phyloP scores from a whole-genome alignment of 257 asterid genomes.

The Ilex aquifolium region DNA sequence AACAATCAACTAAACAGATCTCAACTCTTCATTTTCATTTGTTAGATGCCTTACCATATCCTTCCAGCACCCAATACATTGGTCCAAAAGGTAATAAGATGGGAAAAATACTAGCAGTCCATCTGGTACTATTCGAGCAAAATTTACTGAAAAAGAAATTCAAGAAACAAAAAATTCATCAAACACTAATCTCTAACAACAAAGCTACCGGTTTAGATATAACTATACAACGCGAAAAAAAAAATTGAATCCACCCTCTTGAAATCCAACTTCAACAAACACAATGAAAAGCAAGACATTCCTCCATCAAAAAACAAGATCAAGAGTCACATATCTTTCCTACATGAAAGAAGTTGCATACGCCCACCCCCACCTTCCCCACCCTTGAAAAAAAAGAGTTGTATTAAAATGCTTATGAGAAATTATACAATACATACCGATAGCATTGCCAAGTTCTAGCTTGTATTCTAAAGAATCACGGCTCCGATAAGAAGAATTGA shows the following conservation, averaged over 20 bases:
- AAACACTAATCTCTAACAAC: neutral
- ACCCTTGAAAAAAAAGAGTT: no score
- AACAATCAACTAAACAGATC: neutral
- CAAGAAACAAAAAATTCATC: neutral
- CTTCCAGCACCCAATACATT: slow-evolving; percentile 89
- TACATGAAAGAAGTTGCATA: no score
- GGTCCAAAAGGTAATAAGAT: slow-evolving; percentile 87
- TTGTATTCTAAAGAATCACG: slow-evolving; percentile 89
- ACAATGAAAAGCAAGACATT: no score
- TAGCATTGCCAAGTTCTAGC: slow-evolving; percentile 95
- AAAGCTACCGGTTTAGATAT: neutral
- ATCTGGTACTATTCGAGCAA: slow-evolving; percentile 95
- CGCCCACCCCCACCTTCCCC: no score
- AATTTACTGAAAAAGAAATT: slow-evolving; percentile 62
- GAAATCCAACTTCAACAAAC: no score
- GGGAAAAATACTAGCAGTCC: slow-evolving; percentile 96
- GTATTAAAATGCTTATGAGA: no score
- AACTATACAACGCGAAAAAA: neutral
- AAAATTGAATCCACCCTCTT: neutral
- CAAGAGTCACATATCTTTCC: no score
- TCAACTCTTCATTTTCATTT: slow-evolving; percentile 4
- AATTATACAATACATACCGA: slow-evolving; percentile 46
- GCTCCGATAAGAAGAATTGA: slow-evolving; percentile 84
- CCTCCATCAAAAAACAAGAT: no score
- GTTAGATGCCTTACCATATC: slow-evolving; percentile 43